Evolutionary conservation across 23 red algal genomes (phyloP).

Genomic region (Porphyridium purpureum): DNA sequence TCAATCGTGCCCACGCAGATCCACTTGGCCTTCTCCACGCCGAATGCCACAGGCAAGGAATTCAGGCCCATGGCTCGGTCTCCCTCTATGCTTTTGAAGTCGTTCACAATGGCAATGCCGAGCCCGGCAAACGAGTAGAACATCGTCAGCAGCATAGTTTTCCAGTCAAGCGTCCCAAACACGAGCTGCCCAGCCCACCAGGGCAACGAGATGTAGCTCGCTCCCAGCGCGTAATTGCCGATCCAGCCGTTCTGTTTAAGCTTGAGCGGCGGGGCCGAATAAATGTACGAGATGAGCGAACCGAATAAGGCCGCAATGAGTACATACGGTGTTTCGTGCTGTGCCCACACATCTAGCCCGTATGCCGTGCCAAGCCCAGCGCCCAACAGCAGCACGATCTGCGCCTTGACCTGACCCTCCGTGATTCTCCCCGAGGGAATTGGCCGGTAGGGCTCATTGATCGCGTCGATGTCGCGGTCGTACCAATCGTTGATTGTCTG

Average conservation of each 20-base stretch:
- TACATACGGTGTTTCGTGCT: constrained; percentile 44
- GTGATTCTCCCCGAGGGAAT: constrained; percentile 84
- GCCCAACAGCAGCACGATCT: constrained; percentile 39
- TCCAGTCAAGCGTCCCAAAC: constrained; percentile 85
- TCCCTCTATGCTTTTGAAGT: constrained; percentile 97
- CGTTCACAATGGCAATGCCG: constrained; percentile 96
- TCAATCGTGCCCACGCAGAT: constrained; percentile 90
- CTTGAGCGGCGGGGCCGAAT: constrained; percentile 95
- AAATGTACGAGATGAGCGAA: constrained; percentile 76
- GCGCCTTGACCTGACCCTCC: constrained; percentile 65
- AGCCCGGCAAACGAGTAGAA: constrained; percentile 97
- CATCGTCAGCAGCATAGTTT: constrained; percentile 75
- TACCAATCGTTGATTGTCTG: constrained; percentile 96
- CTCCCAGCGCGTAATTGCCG: constrained; percentile 86
- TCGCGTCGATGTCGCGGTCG: constrained; percentile 89
- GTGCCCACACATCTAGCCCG: constrained; percentile 65
- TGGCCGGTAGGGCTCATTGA: constrained; percentile 96
- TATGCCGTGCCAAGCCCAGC: constrained; percentile 42
- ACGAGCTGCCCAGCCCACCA: constrained; percentile 96
- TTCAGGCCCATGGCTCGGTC: constrained; percentile 63
- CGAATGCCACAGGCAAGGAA: constrained; percentile 84
- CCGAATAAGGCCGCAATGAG: constrained; percentile 51
- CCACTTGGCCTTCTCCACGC: constrained; percentile 88
- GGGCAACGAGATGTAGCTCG: constrained; percentile 84
- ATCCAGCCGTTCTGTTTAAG: constrained; percentile 98